phyloP scores from a whole-genome alignment of 345 rosid species.

The Cochlearia excelsa region DNA sequence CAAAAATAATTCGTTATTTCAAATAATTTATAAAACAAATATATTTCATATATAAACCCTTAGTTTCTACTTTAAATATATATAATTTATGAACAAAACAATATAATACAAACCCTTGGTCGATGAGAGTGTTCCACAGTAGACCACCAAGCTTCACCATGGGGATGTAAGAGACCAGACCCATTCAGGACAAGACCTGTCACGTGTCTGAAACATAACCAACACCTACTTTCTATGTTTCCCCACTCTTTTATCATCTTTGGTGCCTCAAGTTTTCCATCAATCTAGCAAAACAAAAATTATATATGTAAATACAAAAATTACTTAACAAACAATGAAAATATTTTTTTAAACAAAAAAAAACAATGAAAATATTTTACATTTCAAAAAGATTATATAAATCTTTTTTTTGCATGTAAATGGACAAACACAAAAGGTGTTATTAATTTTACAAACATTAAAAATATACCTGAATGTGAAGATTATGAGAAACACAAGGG shows the following conservation, averaged over 20 bases:
- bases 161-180: slow-evolving; percentile 16
- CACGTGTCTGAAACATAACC: slow-evolving; percentile 23
- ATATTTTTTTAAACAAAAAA: not conserved
- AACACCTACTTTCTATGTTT: not conserved
- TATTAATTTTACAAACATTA: no score
- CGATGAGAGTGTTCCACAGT: not conserved
- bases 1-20: no score
- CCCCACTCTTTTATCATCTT: not conserved
- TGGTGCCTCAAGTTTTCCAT: slow-evolving; percentile 27
- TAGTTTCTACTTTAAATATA: no score
- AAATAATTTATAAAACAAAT: no score
- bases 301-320: no score
- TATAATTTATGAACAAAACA: no score
- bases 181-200: slow-evolving; percentile 19
- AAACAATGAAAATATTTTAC: no score
- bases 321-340: no score
- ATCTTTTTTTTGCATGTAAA: no score
- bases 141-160: slow-evolving; percentile 29
- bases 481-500: slow-evolving; percentile 20
- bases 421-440: no score
- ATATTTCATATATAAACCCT: no score
- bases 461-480: slow-evolving; percentile 23
- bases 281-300: slow-evolving; percentile 7
- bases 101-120: slow-evolving; percentile 6
- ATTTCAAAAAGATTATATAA: no score